These are phyloP conservation scores for Nephelium lappaceum DNA, from an alignment of 345 rosid species.

Conservation along the genomic window DNA sequence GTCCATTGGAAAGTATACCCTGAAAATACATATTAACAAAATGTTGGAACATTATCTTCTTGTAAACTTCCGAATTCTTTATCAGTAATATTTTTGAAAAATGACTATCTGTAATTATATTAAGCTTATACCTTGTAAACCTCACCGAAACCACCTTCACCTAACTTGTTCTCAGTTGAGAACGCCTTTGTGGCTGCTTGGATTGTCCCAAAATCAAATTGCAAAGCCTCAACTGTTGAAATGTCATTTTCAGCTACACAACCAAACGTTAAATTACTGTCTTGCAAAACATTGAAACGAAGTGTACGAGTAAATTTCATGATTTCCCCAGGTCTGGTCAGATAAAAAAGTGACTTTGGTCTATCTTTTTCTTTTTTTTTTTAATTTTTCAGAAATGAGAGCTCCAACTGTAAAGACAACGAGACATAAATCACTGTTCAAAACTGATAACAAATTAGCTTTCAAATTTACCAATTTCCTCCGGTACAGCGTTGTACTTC, in stretches of 20 bases:
- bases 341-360: too few relatives aligned
- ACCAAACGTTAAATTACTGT: neutral
- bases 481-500: conserved; percentile 26
- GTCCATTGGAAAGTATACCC: conserved; percentile 47
- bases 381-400: too few relatives aligned
- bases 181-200: conserved; percentile 54
- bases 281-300: neutral
- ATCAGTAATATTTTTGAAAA: neutral
- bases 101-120: too few relatives aligned
- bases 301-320: too few relatives aligned
- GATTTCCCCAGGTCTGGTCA: too few relatives aligned
- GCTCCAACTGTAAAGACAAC: too few relatives aligned
- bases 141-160: conserved; percentile 74
- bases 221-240: conserved; percentile 43
- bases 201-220: conserved; percentile 41
- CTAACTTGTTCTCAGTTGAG: conserved; percentile 55
- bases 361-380: conserved; percentile 34
- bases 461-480: conserved; percentile 34
- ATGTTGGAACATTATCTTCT: neutral
- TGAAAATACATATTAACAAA: conserved; percentile 7
- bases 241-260: conserved; percentile 35
- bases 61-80: neutral
- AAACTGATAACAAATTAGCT: too few relatives aligned
- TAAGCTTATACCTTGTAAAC: conserved; percentile 53
- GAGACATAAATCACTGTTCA: too few relatives aligned